These are phyloP conservation scores for Spathaspora jeffriesii DNA, from an alignment of 1,139 yeast species.

Conservation along the genomic window DNA sequence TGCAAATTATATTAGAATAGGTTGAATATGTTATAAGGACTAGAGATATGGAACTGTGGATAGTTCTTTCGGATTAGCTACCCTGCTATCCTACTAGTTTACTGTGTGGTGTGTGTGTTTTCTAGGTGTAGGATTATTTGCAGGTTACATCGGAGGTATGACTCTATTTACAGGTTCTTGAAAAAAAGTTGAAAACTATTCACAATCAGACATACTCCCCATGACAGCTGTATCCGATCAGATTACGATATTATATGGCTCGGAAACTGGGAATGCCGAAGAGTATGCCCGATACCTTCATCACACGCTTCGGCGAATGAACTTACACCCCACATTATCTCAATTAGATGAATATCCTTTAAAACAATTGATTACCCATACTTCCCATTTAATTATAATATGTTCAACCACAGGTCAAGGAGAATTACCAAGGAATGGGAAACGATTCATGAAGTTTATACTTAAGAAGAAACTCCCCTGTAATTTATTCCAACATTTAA, in stretches of 20 bases:
- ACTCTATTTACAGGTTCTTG: too few species aligned
- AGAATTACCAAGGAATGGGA: slow-evolving; percentile 79
- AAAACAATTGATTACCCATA: slow-evolving; percentile 48
- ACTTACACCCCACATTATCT: slow-evolving; percentile 50
- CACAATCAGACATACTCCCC: not conserved
- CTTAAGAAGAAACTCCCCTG: slow-evolving; percentile 67
- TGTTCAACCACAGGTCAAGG: slow-evolving; percentile 98
- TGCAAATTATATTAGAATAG: too few species aligned
- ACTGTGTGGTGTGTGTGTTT: too few species aligned
- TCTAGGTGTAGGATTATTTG: too few species aligned
- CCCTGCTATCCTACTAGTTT: too few species aligned
- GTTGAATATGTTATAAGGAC: too few species aligned
- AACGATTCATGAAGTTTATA: slow-evolving; percentile 71
- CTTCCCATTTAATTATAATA: slow-evolving; percentile 57
- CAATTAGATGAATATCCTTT: slow-evolving; percentile 67
- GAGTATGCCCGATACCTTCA: slow-evolving; percentile 77
- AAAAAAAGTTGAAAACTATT: too few species aligned
- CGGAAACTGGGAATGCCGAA: slow-evolving; percentile 92
- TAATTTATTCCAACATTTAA: slow-evolving; percentile 61
- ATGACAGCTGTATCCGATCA: slow-evolving; percentile 9
- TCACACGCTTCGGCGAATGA: slow-evolving; percentile 54
- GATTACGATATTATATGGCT: slow-evolving; percentile 76
- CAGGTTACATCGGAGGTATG: too few species aligned
- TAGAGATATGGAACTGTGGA: too few species aligned
- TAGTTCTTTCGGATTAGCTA: too few species aligned